Conservation (phyloP, 257 asterid genomes). For the Phtheirospermum japonicum region DNA sequence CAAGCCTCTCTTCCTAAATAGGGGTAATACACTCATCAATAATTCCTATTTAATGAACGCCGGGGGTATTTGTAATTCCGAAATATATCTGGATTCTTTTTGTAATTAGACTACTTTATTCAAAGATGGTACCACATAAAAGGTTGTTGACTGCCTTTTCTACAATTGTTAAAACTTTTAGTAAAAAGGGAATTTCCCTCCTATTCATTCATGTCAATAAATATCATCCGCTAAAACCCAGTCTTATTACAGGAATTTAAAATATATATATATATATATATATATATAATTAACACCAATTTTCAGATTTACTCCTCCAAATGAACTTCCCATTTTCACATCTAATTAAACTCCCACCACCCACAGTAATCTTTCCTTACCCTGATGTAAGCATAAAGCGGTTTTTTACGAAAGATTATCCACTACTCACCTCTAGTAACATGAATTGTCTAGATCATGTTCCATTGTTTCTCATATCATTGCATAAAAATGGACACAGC, state of each 20-base stretch:
- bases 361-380: slow-evolving; percentile 18
- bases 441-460: slow-evolving; percentile 22
- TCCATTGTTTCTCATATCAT: slow-evolving; percentile 14
- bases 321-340: slow-evolving; percentile 9
- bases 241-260: slow-evolving; percentile 4
- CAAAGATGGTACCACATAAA: not conserved
- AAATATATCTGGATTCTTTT: not conserved
- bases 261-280: too few species aligned
- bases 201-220: slow-evolving; percentile 29
- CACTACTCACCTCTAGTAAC: slow-evolving; percentile 24
- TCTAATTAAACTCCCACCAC: slow-evolving; percentile 28
- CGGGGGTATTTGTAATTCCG: not conserved
- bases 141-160: slow-evolving; percentile 2
- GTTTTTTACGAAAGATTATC: slow-evolving; percentile 30
- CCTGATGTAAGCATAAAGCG: slow-evolving; percentile 36
- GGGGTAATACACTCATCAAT: not conserved
- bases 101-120: not conserved
- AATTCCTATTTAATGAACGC: too few species aligned
- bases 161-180: not conserved
- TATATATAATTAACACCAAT: slow-evolving; percentile 14
- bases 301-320: slow-evolving; percentile 15
- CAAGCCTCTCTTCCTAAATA: too few species aligned
- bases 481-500: slow-evolving; percentile 22
- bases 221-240: slow-evolving; percentile 26
- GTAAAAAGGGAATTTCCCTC: not conserved